Percentiles rank a stretch among this genome's conserved stretches.
These are phyloP conservation scores for Boletus fagicola DNA, from an alignment of 768 basidiomycete species.

Conservation along the genomic window DNA sequence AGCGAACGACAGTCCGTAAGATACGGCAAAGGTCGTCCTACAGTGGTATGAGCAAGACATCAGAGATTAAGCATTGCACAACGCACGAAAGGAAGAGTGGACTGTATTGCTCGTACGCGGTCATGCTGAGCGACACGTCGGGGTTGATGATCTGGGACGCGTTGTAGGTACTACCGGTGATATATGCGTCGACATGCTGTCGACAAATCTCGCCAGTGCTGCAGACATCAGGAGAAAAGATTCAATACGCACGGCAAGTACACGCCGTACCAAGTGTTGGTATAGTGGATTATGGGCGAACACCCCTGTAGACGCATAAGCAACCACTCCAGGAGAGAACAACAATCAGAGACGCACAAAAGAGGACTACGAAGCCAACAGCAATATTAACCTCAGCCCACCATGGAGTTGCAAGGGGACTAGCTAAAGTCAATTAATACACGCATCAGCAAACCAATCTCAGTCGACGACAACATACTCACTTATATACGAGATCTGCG, in stretches of 20 bases:
- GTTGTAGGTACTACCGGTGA: slow-evolving; percentile 58
- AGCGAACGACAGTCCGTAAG: slow-evolving; percentile 83
- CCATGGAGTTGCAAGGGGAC: slow-evolving; percentile 76
- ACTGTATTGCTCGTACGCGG: slow-evolving; percentile 54
- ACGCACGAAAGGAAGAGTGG: slow-evolving; percentile 57
- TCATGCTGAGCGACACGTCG: slow-evolving; percentile 54
- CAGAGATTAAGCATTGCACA: neutral
- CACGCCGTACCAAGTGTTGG: slow-evolving; percentile 58
- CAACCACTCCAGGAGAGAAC: slow-evolving; percentile 52
- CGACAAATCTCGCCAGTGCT: neutral
- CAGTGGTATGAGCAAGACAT: neutral
- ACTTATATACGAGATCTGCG: slow-evolving; percentile 49
- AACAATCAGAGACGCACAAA: slow-evolving; percentile 43
- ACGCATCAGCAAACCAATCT: neutral
- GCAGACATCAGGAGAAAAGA: neutral
- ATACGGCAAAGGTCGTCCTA: slow-evolving; percentile 65
- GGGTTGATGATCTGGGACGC: slow-evolving; percentile 53
- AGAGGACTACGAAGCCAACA: slow-evolving; percentile 63
- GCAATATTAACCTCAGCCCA: slow-evolving; percentile 76
- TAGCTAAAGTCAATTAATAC: slow-evolving; percentile 13
- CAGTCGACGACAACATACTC: neutral
- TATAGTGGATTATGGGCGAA: slow-evolving; percentile 64
- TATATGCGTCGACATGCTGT: slow-evolving; percentile 56
- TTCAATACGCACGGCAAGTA: slow-evolving; percentile 50
- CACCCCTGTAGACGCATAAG: slow-evolving; percentile 46